Evolutionary conservation across 129 eudicot species (phyloP).

Genomic region (Rutidosis leptorrhynchoides): DNA sequence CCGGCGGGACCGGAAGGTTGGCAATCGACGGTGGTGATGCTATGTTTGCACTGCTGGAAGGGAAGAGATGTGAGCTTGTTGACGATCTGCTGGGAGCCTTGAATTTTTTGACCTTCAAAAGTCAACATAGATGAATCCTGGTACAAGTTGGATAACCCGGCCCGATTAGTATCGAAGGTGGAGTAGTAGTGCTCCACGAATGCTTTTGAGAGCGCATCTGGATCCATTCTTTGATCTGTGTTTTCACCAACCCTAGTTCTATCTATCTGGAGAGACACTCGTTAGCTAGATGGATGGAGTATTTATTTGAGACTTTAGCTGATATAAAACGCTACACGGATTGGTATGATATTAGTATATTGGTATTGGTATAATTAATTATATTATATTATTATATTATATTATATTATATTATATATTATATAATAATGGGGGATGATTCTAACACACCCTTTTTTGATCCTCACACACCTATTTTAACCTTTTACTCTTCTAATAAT

Average conservation of each 20-base stretch:
- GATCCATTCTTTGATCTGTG: constrained; percentile 46
- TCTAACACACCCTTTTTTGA: too few relatives aligned
- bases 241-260: neutral
- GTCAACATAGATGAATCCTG: constrained; percentile 76
- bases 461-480: too few relatives aligned
- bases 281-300: neutral
- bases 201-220: constrained; percentile 73
- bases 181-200: constrained; percentile 92
- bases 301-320: constrained; percentile 7
- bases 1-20: constrained; percentile 91
- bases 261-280: neutral
- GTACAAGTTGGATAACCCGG: constrained; percentile 51
- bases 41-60: constrained; percentile 82
- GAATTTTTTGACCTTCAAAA: constrained; percentile 77
- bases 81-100: constrained; percentile 57
- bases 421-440: too few relatives aligned
- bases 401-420: too few relatives aligned
- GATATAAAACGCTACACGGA: constrained; percentile 24
- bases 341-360: too few relatives aligned
- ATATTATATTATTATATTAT: too few relatives aligned
- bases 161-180: constrained; percentile 69
- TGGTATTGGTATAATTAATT: too few relatives aligned
- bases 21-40: constrained; percentile 75
- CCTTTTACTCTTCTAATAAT: too few relatives aligned
- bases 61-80: constrained; percentile 64